Conservation (phyloP, 1,284 basidiomycete species). For the Ustilago sp. region DNA sequence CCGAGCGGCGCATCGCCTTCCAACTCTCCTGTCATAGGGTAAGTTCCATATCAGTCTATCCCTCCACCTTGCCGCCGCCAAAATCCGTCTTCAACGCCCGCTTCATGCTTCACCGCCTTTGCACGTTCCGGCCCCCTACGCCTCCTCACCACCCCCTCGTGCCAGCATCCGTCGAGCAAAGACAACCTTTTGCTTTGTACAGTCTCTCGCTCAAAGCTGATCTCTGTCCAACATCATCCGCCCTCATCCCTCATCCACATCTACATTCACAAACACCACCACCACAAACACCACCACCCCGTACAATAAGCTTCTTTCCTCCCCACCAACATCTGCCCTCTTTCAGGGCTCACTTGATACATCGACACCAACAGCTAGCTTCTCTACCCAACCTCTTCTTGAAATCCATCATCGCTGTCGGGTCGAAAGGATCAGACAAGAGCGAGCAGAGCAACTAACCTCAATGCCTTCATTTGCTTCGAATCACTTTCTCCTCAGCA, state of each 20-base stretch:
- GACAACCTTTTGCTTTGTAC: no score
- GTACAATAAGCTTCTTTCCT: neutral
- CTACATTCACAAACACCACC: no score
- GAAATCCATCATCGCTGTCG: slow-evolving; percentile 2
- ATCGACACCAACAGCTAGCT: neutral
- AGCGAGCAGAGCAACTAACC: slow-evolving; percentile 19
- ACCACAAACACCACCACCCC: neutral
- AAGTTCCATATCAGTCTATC: neutral
- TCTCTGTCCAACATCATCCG: no score
- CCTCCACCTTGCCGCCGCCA: slow-evolving; percentile 2
- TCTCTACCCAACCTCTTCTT: neutral
- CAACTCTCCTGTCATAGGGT: slow-evolving; percentile 3
- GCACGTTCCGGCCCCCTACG: neutral
- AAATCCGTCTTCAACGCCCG: neutral
- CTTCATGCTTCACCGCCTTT: slow-evolving; percentile 11
- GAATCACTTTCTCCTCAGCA: slow-evolving; percentile 11
- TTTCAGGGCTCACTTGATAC: neutral
- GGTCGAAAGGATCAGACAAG: slow-evolving; percentile 20
- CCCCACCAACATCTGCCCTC: neutral
- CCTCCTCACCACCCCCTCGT: neutral
- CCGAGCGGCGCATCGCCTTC: slow-evolving; percentile 12
- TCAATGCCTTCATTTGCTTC: slow-evolving; percentile 29
- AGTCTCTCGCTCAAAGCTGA: no score
- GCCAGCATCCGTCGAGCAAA: neutral
- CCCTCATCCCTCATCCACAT: no score